Base-by-base conservation (phyloP, 352 stramenopile species). In the Phytophthora uliginosa region DNA sequence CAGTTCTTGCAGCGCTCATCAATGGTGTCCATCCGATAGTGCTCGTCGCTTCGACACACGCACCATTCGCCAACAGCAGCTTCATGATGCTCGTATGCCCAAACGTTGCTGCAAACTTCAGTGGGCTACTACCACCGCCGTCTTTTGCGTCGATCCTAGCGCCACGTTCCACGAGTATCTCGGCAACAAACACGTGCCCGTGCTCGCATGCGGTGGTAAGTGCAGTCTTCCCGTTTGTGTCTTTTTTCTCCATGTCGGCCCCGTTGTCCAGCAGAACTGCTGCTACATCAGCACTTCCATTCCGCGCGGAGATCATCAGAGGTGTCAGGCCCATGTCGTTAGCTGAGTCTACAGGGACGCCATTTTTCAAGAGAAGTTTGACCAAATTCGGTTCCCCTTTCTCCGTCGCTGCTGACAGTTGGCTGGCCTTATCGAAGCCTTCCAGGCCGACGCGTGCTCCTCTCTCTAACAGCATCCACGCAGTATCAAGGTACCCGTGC, bases 61-160 rank as follows among this genome's bases (percentile, higher is more conserved):
- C 51, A 15, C 52, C 62, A 26, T 61, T 47, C 10, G 42, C n/a
- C 13, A 56, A 7, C 15, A 69, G 52, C 1, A 69, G 17, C 10
- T 62, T 45, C 26, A 61, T 42, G 4, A 62, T 20, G 9, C 59
- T 42, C 4, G 20, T n/a, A 31, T 57, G 51, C 10, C 26, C 52
- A 33, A 56, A 59, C 3, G 10, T 15, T 20, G 52, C 61, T 4
- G 61, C 61, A 36, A 26, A 31, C 13, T 47, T 56, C 1, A 61
- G 24, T n/a, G 40, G 36, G 6, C 2, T 61, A 33, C 45, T 36
- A 10, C 40, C 51, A 13, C n/a, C 13, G 1, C 38, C 5, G n/a
- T 69, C 47, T 17, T 31, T n/a, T 15, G 15, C 31, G n/a, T 52
- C 20, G n/a, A 59, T 40, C 4, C 15, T 28, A 10, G 38, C 40